A percentile compares a stretch with the other conserved stretches of the same genome.
Evolutionary conservation across 2,329 filamentous ascomycete species (phyloP).

Genomic region (Alternaria tenuissima): DNA sequence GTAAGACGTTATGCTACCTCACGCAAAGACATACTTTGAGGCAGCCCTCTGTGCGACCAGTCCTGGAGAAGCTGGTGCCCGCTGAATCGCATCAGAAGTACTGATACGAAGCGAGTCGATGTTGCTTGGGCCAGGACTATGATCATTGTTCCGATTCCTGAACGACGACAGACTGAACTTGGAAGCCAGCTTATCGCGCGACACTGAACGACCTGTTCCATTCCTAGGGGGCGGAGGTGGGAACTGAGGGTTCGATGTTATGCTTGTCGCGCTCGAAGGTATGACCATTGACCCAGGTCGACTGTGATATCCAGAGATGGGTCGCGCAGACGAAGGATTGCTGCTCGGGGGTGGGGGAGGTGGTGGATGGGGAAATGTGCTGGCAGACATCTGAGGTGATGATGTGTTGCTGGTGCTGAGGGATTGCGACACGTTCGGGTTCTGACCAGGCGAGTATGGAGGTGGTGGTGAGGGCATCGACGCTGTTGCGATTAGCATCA

Average conservation of each 20-base stretch:
- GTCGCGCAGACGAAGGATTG: constrained; percentile 38
- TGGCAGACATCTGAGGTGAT: constrained; percentile 50
- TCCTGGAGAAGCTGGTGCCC: constrained; percentile 53
- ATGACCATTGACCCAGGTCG: constrained; percentile 43
- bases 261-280: constrained; percentile 47
- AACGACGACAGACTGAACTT: constrained; percentile 53
- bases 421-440: constrained; percentile 47
- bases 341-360: constrained; percentile 37
- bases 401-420: constrained; percentile 32
- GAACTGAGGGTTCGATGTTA: constrained; percentile 47
- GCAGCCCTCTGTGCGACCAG: constrained; percentile 36
- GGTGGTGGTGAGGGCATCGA: constrained; percentile 60
- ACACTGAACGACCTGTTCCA: constrained; percentile 48
- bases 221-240: constrained; percentile 50
- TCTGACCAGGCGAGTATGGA: constrained; percentile 58
- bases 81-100: constrained; percentile 50
- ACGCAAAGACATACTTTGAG: constrained; percentile 30
- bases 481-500: constrained; percentile 45
- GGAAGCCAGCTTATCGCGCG: constrained; percentile 48
- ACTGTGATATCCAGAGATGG: constrained; percentile 43
- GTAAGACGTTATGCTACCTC: not conserved
- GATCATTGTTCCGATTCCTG: constrained; percentile 45
- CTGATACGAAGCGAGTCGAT: constrained; percentile 51
- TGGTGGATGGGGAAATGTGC: constrained; percentile 49
- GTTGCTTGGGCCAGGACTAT: constrained; percentile 45